Conservation (phyloP, 2,329 filamentous ascomycete species). For the Ophiostoma ips region DNA sequence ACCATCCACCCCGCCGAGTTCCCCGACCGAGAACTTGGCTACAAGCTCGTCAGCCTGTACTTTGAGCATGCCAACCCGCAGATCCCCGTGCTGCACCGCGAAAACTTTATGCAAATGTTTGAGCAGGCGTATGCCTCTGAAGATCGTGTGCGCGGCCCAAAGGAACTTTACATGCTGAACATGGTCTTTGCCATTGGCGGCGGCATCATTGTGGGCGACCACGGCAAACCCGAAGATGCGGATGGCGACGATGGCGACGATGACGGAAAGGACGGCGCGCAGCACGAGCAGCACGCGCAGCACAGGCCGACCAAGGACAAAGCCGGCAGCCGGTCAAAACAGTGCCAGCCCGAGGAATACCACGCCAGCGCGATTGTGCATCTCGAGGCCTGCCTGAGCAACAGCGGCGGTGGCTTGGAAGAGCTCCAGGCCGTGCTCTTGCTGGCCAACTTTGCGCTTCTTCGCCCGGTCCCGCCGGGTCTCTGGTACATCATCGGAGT, state of each 20-base stretch:
- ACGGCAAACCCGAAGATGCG: slow-evolving; percentile 25
- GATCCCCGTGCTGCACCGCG: slow-evolving; percentile 80
- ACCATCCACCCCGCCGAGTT: slow-evolving; percentile 77
- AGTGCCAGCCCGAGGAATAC: slow-evolving; percentile 81
- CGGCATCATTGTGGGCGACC: slow-evolving; percentile 71
- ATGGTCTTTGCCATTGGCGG: slow-evolving; percentile 95
- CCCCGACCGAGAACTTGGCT: slow-evolving; percentile 60
- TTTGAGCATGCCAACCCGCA: slow-evolving; percentile 96
- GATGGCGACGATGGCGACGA: slow-evolving; percentile 13
- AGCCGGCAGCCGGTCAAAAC: slow-evolving; percentile 22
- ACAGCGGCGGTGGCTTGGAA: slow-evolving; percentile 77
- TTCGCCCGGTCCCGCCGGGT: slow-evolving; percentile 82
- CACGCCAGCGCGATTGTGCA: slow-evolving; percentile 90
- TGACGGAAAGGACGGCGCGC: slow-evolving; percentile 9
- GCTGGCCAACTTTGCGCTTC: slow-evolving; percentile 77
- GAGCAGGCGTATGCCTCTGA: slow-evolving; percentile 64
- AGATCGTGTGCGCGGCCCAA: slow-evolving; percentile 51
- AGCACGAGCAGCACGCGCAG: slow-evolving; percentile 16
- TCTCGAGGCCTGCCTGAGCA: slow-evolving; percentile 72
- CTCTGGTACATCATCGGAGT: slow-evolving; percentile 97
- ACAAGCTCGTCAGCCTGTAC: slow-evolving; percentile 65
- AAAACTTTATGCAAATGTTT: slow-evolving; percentile 80
- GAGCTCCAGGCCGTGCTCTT: slow-evolving; percentile 88
- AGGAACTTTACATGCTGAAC: slow-evolving; percentile 86
- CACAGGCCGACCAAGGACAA: background rate